Percentiles rank a stretch among this genome's conserved stretches.
Conservation (phyloP, 495 filamentous ascomycete genomes). For the Lasiosphaeria hispida region DNA sequence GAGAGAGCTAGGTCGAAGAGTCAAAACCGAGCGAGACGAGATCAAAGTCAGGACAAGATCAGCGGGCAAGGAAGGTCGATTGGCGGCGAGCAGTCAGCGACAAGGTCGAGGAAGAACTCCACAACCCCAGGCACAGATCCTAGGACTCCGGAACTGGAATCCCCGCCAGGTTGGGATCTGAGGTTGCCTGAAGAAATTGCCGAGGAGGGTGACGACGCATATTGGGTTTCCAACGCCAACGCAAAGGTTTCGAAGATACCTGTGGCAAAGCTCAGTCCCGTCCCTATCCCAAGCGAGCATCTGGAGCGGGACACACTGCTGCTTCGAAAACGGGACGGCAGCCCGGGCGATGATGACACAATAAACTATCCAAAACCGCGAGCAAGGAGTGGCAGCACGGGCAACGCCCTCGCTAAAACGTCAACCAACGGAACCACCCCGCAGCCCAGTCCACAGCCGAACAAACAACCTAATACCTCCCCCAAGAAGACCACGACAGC, state of each 20-base stretch:
- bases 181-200: conserved; percentile 79
- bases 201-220: conserved; percentile 53
- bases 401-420: conserved; percentile 54
- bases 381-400: conserved; percentile 69
- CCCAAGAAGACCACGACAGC: conserved; percentile 41
- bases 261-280: conserved; percentile 70
- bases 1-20: conserved; percentile 36
- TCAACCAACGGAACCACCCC: conserved; percentile 35
- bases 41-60: conserved; percentile 31
- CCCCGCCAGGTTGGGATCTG: conserved; percentile 59
- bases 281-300: conserved; percentile 67
- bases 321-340: conserved; percentile 59
- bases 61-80: conserved; percentile 26
- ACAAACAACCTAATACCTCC: conserved; percentile 46
- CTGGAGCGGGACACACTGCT: conserved; percentile 70
- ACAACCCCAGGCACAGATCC: conserved; percentile 32
- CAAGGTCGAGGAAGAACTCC: conserved; percentile 49
- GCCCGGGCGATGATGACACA: conserved; percentile 59
- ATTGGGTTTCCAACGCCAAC: conserved; percentile 36
- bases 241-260: conserved; percentile 73
- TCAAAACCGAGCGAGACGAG: conserved; percentile 53
- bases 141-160: conserved; percentile 27
- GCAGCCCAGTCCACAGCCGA: conserved; percentile 33
- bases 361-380: conserved; percentile 57
- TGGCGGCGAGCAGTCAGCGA: conserved; percentile 23